Evolutionary conservation across 1,139 yeast genomes (phyloP).

Genomic region (Hyphopichia wangnamkhiaoensis): DNA sequence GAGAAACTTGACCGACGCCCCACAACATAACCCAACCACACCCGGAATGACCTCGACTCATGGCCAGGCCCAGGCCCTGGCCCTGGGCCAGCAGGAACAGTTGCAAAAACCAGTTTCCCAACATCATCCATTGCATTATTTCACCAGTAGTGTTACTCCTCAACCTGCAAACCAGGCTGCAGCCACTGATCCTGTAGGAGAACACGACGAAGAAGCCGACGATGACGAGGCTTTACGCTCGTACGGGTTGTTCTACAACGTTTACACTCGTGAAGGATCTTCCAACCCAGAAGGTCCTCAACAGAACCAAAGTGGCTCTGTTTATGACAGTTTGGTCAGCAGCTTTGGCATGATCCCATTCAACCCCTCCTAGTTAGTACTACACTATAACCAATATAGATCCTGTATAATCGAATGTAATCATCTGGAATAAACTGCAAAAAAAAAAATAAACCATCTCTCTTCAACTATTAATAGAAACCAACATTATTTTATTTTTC

Average conservation of each 20-base stretch:
- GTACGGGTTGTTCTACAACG: slow-evolving; percentile 39
- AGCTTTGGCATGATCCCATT: slow-evolving; percentile 38
- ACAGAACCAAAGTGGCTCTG: slow-evolving; percentile 11
- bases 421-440: too few species aligned
- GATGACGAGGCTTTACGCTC: slow-evolving; percentile 35
- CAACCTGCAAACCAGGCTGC: slow-evolving; percentile 13
- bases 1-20: slow-evolving; percentile 46
- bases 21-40: slow-evolving; percentile 27
- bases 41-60: slow-evolving; percentile 7
- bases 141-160: slow-evolving; percentile 20
- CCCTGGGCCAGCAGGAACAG: slow-evolving; percentile 3
- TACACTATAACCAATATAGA: too few species aligned
- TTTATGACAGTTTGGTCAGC: slow-evolving; percentile 21
- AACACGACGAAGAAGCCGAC: slow-evolving; percentile 27
- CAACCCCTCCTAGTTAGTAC: slow-evolving; percentile 28
- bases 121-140: slow-evolving; percentile 50
- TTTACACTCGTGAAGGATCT: slow-evolving; percentile 37
- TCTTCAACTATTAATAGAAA: too few species aligned
- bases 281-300: slow-evolving; percentile 26
- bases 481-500: too few species aligned
- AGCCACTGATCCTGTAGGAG: slow-evolving; percentile 10
- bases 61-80: slow-evolving; percentile 9
- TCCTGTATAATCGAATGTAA: too few species aligned
- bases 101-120: slow-evolving; percentile 42
- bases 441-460: too few species aligned